Evolutionary conservation across 306 rosid species (phyloP), one percentile per base, ranked within the genome.

Genomic region (Rubus parviflorus): DNA sequence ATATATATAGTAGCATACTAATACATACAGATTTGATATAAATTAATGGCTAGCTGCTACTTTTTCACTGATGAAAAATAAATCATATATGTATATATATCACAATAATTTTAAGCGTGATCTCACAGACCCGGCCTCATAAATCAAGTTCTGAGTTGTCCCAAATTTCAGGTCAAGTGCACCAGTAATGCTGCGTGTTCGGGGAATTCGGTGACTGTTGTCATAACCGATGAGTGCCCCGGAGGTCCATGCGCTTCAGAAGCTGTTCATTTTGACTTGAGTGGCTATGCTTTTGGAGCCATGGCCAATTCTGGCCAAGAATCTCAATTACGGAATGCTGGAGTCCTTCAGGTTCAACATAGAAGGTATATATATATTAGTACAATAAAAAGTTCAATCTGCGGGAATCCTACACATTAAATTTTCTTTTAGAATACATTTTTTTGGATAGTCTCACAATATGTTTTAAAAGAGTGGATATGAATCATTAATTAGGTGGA

Each of bases 271-370:
- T 94, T 94, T 68, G 98, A 94, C 77, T 77, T 94, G 75, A 94
- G 98, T 45, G 97, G 97, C 19, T 80, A 69, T 61, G 90, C 98
- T 20, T 92, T 92, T 73, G 93, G 97, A 10, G 90, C 95, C 84
- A 90, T 94, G 98, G 98, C 98, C 7, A 9, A 16, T 47, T 71
- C 90, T 13, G 92, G 95, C 6, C 71, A 76, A 13, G 89, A 75
- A 25, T 72, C 65, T 25, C 58, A 74, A 56, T 84, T 94, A 0
- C 91, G 91, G 12, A 49, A 85, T 17, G 92, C 88, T 9, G 97
- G 97, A 6, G 72, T 48, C 23, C 63, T 92, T 51, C 75, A 85
- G 20, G 81, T 94, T 82, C 89, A 89, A 62, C 81, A 92, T 57
- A 80, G 67, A 84, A 90, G 96, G 97, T 87, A 71, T 38, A 13